These are phyloP conservation scores for Ogataea thermomethanolica DNA, from an alignment of 805 yeast genomes.

Conservation along the genomic window DNA sequence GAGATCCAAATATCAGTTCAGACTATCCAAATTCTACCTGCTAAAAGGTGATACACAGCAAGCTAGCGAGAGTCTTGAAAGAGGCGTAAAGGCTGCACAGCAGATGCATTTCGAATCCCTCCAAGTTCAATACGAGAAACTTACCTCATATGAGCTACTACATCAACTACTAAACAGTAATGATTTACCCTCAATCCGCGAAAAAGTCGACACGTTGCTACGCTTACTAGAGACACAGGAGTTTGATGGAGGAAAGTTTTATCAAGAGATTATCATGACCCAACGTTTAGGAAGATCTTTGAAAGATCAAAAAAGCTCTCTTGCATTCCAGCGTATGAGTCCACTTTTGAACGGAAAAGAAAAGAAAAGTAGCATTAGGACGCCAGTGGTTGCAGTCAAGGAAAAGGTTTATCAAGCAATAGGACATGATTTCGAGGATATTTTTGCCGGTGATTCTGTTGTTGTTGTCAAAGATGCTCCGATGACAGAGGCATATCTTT, in stretches of 20 bases:
- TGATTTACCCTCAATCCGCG: background rate
- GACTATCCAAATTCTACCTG: slow-evolving; percentile 24
- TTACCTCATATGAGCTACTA: slow-evolving; percentile 4
- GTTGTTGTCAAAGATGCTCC: background rate
- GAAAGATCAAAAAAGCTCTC: background rate
- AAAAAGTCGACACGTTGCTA: slow-evolving; percentile 1
- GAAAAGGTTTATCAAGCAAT: background rate
- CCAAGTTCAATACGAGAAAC: slow-evolving; percentile 3
- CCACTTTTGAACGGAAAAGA: slow-evolving; percentile 6
- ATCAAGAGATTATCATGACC: slow-evolving; percentile 1
- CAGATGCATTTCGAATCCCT: slow-evolving; percentile 9
- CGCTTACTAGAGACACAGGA: slow-evolving; percentile 2
- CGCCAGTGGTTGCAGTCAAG: background rate
- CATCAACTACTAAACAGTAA: slow-evolving; percentile 9
- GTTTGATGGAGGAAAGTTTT: slow-evolving; percentile 8
- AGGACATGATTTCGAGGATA: slow-evolving; percentile 1
- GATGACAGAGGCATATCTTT: background rate
- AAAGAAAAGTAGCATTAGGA: background rate
- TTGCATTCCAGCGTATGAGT: slow-evolving; percentile 7
- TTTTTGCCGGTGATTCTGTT: slow-evolving; percentile 6
- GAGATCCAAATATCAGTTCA: slow-evolving; percentile 19
- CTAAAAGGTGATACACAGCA: slow-evolving; percentile 10
- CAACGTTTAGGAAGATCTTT: background rate
- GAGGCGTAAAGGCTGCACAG: slow-evolving; percentile 1
- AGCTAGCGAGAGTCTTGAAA: slow-evolving; percentile 2